phyloP scores from a whole-genome alignment of 768 basidiomycete genomes.

The Agaricus blazei region DNA sequence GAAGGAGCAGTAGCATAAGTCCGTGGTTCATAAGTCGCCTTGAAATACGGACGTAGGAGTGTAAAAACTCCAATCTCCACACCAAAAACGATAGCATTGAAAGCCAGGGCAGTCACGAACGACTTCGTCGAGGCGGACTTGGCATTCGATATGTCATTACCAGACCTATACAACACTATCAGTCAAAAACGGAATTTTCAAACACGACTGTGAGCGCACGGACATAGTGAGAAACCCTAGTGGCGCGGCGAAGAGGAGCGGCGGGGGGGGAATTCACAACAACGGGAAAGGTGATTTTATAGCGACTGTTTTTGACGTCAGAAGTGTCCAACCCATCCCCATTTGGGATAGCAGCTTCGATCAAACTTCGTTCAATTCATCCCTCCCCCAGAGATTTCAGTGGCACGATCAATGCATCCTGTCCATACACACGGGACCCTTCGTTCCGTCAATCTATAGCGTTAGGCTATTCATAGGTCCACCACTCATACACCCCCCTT shows the following conservation, averaged over 20 bases:
- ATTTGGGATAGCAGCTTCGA: not conserved
- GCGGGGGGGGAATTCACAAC: not conserved
- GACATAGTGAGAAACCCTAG: slow-evolving; percentile 1
- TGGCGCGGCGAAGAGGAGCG: not conserved
- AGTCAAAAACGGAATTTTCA: not conserved
- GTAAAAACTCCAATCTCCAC: slow-evolving; percentile 74
- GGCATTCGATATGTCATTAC: slow-evolving; percentile 27
- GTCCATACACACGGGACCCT: not conserved
- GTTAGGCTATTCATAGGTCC: no score
- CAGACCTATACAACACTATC: slow-evolving; percentile 28
- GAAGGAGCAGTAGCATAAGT: slow-evolving; percentile 52
- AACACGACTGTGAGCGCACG: not conserved
- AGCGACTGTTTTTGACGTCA: slow-evolving; percentile 2
- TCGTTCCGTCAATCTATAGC: no score
- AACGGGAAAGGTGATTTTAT: not conserved
- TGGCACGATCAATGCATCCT: not conserved
- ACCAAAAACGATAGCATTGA: slow-evolving; percentile 73
- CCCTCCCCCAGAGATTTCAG: not conserved
- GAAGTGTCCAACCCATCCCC: not conserved
- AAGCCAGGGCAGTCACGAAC: slow-evolving; percentile 80
- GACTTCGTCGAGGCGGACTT: slow-evolving; percentile 64
- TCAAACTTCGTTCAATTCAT: not conserved
- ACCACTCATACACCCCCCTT: no score
- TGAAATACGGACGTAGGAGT: slow-evolving; percentile 80
- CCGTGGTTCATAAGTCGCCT: slow-evolving; percentile 83